Percentiles rank a stretch among this genome's conserved stretches.
Conservation (phyloP, 2,329 filamentous ascomycete species). For the Talaromyces sp. region DNA sequence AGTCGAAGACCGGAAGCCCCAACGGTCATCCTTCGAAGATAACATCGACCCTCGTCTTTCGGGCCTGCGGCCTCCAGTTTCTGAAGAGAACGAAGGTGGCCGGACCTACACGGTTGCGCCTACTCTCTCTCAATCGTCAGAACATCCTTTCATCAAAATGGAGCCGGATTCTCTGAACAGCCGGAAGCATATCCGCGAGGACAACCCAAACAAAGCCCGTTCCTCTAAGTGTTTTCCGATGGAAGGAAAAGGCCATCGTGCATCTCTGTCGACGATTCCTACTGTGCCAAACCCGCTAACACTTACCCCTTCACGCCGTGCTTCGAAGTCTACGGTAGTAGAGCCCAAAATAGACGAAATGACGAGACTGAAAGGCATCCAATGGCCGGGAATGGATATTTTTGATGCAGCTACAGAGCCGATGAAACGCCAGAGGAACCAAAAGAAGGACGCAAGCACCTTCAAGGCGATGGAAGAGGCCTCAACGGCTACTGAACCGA, state of each 20-base stretch:
- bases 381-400: slow-evolving; percentile 50
- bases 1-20: background rate
- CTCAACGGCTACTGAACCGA: slow-evolving; percentile 42
- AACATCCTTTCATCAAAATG: background rate
- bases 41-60: slow-evolving; percentile 12
- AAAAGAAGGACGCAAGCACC: slow-evolving; percentile 46
- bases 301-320: slow-evolving; percentile 19
- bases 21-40: slow-evolving; percentile 4
- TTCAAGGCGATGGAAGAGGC: slow-evolving; percentile 44
- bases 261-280: background rate
- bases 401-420: slow-evolving; percentile 49
- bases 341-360: slow-evolving; percentile 33
- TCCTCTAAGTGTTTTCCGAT: background rate
- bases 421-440: slow-evolving; percentile 47
- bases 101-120: background rate
- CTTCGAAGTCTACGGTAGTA: slow-evolving; percentile 16
- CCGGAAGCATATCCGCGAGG: background rate
- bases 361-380: slow-evolving; percentile 42
- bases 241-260: background rate
- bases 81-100: background rate
- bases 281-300: slow-evolving; percentile 6
- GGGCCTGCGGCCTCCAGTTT: background rate
- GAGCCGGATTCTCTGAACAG: slow-evolving; percentile 1
- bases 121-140: background rate
- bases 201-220: background rate